Base-by-base conservation (phyloP, 805 yeast species). In the Metschnikowia aberdeeniae region DNA sequence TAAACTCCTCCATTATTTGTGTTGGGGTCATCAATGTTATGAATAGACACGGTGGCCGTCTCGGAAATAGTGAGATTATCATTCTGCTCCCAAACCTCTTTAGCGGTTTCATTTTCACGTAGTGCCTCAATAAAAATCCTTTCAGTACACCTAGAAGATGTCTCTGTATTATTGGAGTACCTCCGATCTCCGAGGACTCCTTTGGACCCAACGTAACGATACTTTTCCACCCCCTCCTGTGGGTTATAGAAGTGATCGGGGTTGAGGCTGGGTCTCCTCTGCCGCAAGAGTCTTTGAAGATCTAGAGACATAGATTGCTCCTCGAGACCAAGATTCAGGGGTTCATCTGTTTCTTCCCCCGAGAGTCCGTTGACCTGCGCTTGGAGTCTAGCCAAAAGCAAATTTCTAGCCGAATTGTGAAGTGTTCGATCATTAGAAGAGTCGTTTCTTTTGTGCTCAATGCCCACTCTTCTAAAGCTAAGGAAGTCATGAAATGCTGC, bases 81-180 rank as follows among this genome's bases (percentile, higher is more conserved):
- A 27, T 32, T 32, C 24, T 40, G 43, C 32, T 40, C 43, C 43
- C 43, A 40, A 30, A 29, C 30, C 27, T 37, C 27, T 19, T 37
- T 37, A 19, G 34, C 34, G 19, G 40, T n/a, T 29, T 37, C 30
- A 30, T 29, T 37, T 20, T 37, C 40, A 5, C 40, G 40, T 5
- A 37, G 29, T 32, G 34, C 29, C n/a, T 37, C 40, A 9, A 37
- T 26, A 20, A 37, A 37, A 17, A 37, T 19, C n/a, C 6, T 37
- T 20, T 37, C 40, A 7, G 40, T 29, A 19, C 40, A 37, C 9
- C 40, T 32, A n/a, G 40, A 37, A 20, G 30, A 28, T 20, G 34
- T 13, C 20, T 37, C 40, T n/a, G 42, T 39, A 11, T 39, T 39
- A 32, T 39, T 39, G 22, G 35, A 39, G 29, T 31, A 39, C 32